Percentiles rank a stretch among this genome's conserved stretches.
These are phyloP conservation scores for Kuraishia floccosa DNA, from an alignment of 805 yeast genomes.

Conservation along the genomic window DNA sequence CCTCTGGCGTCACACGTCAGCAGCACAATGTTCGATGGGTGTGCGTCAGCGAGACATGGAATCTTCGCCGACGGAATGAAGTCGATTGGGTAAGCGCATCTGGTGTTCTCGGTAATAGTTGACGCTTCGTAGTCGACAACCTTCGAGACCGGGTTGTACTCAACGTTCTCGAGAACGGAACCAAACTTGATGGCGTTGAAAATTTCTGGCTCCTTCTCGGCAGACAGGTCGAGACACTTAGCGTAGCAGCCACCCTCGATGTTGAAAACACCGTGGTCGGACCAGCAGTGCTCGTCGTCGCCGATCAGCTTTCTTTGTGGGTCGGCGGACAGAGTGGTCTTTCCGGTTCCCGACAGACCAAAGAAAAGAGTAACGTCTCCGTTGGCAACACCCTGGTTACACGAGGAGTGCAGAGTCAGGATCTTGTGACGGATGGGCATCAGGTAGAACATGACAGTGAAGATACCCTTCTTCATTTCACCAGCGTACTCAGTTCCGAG, in stretches of 20 bases:
- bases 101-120: conserved; percentile 88
- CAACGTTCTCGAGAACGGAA: conserved; percentile 87
- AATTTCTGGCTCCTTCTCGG: conserved; percentile 95
- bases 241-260: conserved; percentile 99
- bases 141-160: conserved; percentile 69
- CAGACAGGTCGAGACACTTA: conserved; percentile 81
- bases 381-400: conserved; percentile 74
- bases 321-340: conserved; percentile 94
- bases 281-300: conserved; percentile 99
- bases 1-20: conserved; percentile 98
- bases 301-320: conserved; percentile 91
- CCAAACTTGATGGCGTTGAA: conserved; percentile 93
- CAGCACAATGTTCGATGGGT: conserved; percentile 86
- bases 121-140: conserved; percentile 78
- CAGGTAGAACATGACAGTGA: conserved; percentile 97
- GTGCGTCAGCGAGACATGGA: conserved; percentile 83
- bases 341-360: conserved; percentile 97
- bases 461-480: conserved; percentile 98
- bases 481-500: conserved; percentile 99
- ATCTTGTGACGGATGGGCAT: conserved; percentile 93
- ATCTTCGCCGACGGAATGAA: conserved; percentile 92
- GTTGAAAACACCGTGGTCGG: conserved; percentile 96
- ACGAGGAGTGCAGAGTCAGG: conserved; percentile 89
- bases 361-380: conserved; percentile 92
- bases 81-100: conserved; percentile 98